phyloP scores from a whole-genome alignment of 331 rosid genomes.

The Quercus tomentella region DNA sequence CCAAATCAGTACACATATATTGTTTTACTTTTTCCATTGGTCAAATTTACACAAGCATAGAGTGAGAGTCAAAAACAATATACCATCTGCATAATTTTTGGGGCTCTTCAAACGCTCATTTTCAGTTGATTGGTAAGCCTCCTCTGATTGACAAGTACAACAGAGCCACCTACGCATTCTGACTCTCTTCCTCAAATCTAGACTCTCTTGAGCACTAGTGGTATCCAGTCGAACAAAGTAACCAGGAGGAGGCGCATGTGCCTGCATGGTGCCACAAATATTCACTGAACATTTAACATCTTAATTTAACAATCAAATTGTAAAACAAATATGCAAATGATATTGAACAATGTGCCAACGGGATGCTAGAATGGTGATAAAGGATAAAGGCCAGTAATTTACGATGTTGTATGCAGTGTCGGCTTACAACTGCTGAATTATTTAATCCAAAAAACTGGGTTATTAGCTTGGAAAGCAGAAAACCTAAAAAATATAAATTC shows the following conservation, averaged over 20 bases:
- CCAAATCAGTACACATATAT: neutral
- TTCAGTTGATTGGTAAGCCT: slow-evolving; percentile 66
- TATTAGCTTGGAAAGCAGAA: neutral
- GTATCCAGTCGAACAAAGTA: slow-evolving; percentile 57
- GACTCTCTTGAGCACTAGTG: slow-evolving; percentile 38
- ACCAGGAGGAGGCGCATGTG: slow-evolving; percentile 72
- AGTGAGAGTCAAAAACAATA: slow-evolving; percentile 5
- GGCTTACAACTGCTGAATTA: neutral
- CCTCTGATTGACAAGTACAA: slow-evolving; percentile 75
- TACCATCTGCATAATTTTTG: slow-evolving; percentile 64
- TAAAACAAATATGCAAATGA: neutral
- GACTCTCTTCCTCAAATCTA: slow-evolving; percentile 52
- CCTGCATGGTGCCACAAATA: slow-evolving; percentile 39
- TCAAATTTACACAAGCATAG: neutral
- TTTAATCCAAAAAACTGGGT: neutral
- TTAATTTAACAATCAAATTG: neutral
- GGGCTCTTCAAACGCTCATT: slow-evolving; percentile 82
- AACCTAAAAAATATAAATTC: neutral
- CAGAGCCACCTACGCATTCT: slow-evolving; percentile 98
- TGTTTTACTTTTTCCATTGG: neutral
- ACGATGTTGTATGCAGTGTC: neutral
- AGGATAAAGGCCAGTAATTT: neutral
- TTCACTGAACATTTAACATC: neutral
- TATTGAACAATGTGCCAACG: neutral
- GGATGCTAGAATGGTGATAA: neutral